Evolutionary conservation across 228 moss, liverwort and hornwort species (phyloP), one percentile per base, ranked within the genome.

Genomic region (Sphagnum fallax): DNA sequence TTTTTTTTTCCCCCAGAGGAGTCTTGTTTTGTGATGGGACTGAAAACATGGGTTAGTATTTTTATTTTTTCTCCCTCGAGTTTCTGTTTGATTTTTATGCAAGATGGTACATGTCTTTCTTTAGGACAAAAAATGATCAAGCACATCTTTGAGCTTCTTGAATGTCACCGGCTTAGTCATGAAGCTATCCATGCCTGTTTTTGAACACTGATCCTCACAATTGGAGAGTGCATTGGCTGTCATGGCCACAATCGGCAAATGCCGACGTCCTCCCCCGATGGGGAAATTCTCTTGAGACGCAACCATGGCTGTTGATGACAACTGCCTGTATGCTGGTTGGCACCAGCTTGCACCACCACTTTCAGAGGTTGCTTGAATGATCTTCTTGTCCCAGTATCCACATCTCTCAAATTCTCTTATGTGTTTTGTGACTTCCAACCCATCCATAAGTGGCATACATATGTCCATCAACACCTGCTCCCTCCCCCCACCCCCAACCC

Each of bases 101-200:
- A 32, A 32, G 32, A 32, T 32, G 32, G 32, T 32, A 32, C 32
- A 32, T 3, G 32, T 32, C 32, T 32, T 32, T 55, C 72, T 83
- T 48, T 68, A 66, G 52, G 83, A 70, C 49, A 83, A 77, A 70
- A 76, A 72, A 49, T 72, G 67, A n/a, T 79, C 66, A 14, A 83
- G 80, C 11, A 88, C 88, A 72, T 93, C 88, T 77, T 90, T 84
- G 1, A 93, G 82, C 70, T 93, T 93, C 61, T 90, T 82, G 67
- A 93, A 93, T 16, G 93, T 90, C 15, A 93, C 87, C 2, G 93
- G 93, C 88, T 93, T 93, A 52, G 93, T 86, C 78, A 93, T 88
- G 69, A 93, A 93, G 62, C 83, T 86, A 69, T 93, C 93, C 93
- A 93, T 93, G 61, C 93, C 93, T 18, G 84, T 82, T 14, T 73